Evolutionary conservation across 2,329 filamentous ascomycete species (phyloP), one percentile per base, ranked within the genome.

Genomic region (Neofusicoccum sp.): DNA sequence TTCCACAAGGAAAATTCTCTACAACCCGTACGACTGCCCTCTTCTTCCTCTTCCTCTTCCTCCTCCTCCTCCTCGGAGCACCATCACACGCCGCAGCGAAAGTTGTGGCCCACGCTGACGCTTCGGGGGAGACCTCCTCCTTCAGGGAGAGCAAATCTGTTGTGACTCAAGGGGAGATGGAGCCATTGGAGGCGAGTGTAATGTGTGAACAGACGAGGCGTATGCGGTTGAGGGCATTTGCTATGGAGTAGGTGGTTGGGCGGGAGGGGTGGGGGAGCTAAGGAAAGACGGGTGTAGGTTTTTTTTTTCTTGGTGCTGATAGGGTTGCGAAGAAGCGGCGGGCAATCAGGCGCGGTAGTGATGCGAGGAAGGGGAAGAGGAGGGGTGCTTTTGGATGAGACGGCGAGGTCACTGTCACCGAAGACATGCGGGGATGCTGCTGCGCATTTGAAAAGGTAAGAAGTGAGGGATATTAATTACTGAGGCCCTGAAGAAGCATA

Each of bases 171-270:
- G 76, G 78, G 56, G 80, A 82, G 64, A 79, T 83, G 76, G 76
- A 78, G 66, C 76, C 77, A 61, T 72, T 74, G 62, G 80, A 82
- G 59, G 82, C 80, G 3, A 79, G 81, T 44, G 73, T 81, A 16
- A 70, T 83, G 33, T 82, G 82, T 67, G 80, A 82, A 66, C 80
- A 83, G 65, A 82, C 80, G 12, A 74, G 76, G 8, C 77, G 79
- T 6, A 12, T 60, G 54, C 49, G 43, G 33, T n/a, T 34, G 50
- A 22, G 36, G 22, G 22, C 22, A 22, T 22, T 22, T 16, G 16
- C 41, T n/a, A 14, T 12, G 48, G 49, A 8, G 14, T 6, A 37
- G 48, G 48, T 6, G 6, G 31, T 34, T 28, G 12, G 11, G 4
- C n/a, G 11, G 34, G 49, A n/a, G 33, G 31, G 8, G 33, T 11